Evolutionary conservation across 2,329 filamentous ascomycete species (phyloP).

Genomic region (Phaeoacremonium minimum): DNA sequence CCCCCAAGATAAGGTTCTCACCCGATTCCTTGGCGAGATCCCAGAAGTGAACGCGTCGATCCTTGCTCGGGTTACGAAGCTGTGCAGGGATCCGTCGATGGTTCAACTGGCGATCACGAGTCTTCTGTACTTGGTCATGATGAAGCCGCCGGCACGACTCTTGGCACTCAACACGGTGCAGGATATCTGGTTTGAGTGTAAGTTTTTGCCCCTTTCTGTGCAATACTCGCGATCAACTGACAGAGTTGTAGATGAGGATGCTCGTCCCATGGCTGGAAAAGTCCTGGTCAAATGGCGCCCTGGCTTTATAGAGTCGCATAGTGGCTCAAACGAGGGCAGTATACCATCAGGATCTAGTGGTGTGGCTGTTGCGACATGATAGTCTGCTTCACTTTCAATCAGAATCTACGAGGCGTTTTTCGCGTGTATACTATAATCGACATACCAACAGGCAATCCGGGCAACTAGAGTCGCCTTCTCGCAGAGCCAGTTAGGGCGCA

Average conservation of each 20-base stretch:
- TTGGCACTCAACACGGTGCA: conserved; percentile 61
- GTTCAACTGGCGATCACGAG: conserved; percentile 61
- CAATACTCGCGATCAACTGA: conserved; percentile 2
- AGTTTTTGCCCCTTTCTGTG: conserved; percentile 26
- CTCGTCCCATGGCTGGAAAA: conserved; percentile 57
- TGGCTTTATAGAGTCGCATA: conserved; percentile 38
- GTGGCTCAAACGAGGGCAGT: neutral
- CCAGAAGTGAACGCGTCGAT: conserved; percentile 72
- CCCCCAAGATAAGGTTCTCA: conserved; percentile 81
- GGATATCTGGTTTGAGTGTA: conserved; percentile 64
- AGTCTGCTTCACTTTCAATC: no score
- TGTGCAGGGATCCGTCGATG: conserved; percentile 63
- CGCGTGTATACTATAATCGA: no score
- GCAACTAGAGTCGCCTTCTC: no score
- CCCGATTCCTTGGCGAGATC: conserved; percentile 87
- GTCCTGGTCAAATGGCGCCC: conserved; percentile 60
- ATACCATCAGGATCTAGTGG: neutral
- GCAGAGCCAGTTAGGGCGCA: no score
- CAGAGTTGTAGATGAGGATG: conserved; percentile 49
- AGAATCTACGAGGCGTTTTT: no score
- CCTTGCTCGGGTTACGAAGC: conserved; percentile 64
- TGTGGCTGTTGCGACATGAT: neutral
- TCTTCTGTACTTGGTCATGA: conserved; percentile 62
- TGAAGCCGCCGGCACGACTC: conserved; percentile 61
- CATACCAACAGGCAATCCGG: no score